Evolutionary conservation across 2,329 filamentous ascomycete genomes (phyloP), one percentile per base, ranked within the genome.

Genomic region (Eutypa lata): DNA sequence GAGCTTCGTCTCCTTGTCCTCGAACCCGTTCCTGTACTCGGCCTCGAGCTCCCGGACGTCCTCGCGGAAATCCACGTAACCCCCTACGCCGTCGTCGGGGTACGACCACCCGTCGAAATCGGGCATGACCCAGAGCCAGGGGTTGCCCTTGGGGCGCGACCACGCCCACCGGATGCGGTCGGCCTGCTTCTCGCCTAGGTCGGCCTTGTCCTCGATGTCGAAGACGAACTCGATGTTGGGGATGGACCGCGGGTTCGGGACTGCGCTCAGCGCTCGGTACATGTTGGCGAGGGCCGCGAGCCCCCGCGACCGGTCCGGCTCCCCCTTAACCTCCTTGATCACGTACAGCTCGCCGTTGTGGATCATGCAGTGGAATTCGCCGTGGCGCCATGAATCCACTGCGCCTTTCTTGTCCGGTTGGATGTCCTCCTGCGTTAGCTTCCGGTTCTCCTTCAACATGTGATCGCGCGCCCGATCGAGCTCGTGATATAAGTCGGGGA

Each of bases 61-160:
- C 37, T 60, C 59, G 52, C 58, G 59, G n/a, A 61, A 60, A 46
- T 63, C 56, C 18, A 53, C 53, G 44, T 58, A 63, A 11, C 59
- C 57, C 14, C 55, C 61, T 16, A 63, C 55, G 33, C 54, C 57
- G 24, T 61, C 58, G 42, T 63, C 57, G 22, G 57, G 57, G 51
- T 61, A 63, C 35, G 56, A 54, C 61, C 61, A 63, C 31, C 56
- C 56, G 43, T 60, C 56, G 22, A 63, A 63, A 33, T 63, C 61
- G 10, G 61, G 61, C 58, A 63, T 58, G 14, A 61, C 50, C 61
- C 61, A 63, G 13, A 59, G 28, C 61, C 57, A 60, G 2, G 54
- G 53, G 42, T 63, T 57, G 19, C 45, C 55, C 44, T 54, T 50
- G 28, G 54, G 50, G n/a, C 60, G 60, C 14, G 60, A 57, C 57